These are phyloP conservation scores for Ceratocystis cubensis DNA, from an alignment of 2,329 filamentous ascomycete species.

Conservation along the genomic window DNA sequence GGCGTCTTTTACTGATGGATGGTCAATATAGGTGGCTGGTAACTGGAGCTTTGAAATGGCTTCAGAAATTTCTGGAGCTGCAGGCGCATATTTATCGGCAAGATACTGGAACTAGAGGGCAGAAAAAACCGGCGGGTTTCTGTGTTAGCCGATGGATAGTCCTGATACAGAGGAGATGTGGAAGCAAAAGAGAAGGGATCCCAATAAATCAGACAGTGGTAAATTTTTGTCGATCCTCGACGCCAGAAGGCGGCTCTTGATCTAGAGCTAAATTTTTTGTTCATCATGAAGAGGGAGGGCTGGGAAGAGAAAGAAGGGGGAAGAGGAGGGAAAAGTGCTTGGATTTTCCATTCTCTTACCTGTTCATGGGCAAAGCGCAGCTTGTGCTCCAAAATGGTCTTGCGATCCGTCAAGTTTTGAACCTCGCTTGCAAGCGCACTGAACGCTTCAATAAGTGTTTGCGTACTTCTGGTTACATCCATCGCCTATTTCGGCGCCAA, in stretches of 20 bases:
- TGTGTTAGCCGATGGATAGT: conserved; percentile 12
- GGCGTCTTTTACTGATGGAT: conserved; percentile 37
- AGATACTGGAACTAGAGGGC: conserved; percentile 46
- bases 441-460: conserved; percentile 52
- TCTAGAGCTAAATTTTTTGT: conserved; percentile 62
- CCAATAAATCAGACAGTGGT: conserved; percentile 32
- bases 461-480: conserved; percentile 28
- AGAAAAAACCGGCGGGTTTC: background rate
- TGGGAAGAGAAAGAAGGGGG: conserved; percentile 13
- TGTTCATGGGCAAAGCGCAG: conserved; percentile 54
- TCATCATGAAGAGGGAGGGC: conserved; percentile 31
- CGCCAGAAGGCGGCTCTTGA: conserved; percentile 52
- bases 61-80: conserved; percentile 52
- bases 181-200: conserved; percentile 17
- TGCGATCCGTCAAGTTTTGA: conserved; percentile 49
- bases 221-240: conserved; percentile 48
- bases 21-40: conserved; percentile 37
- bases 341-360: conserved; percentile 33
- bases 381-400: conserved; percentile 54
- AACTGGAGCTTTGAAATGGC: conserved; percentile 55
- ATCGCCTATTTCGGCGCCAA: conserved; percentile 21
- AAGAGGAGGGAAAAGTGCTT: background rate
- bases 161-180: background rate
- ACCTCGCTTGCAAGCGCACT: conserved; percentile 52
- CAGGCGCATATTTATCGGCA: conserved; percentile 55